Evolutionary conservation across 208 protist species (phyloP), one percentile per base, ranked within the genome.

Genomic region (Acanthamoeba royreba): DNA sequence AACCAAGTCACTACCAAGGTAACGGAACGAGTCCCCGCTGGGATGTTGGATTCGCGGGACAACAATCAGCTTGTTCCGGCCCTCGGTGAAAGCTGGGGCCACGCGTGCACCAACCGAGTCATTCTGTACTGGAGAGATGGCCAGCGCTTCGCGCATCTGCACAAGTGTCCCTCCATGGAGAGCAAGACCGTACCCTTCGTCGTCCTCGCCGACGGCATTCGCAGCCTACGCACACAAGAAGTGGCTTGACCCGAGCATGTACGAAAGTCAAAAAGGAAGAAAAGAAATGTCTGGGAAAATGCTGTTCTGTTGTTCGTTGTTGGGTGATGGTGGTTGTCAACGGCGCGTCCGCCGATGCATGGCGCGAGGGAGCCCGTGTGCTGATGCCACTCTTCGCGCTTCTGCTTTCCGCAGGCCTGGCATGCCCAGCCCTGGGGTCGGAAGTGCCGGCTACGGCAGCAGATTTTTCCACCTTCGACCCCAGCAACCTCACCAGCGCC

Each of bases 1-100:
- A 97, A 97, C 61, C 96, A 97, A 77, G 94, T 97, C 43, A 97
- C 96, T 5, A 97, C 96, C 11, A 96, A 95, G 47, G 46, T 95
- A 13, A 77, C 55, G 52, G 63, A 72, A 9, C 61, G 43, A 19
- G 52, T 33, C 35, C 61, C 28, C 1, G 42, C 2, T 9, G 17
- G 52, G 13, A 2, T 42, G 15, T 38, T 46, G 47, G 94, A 28
- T 31, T 35, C 52, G 49, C 33, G 52, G 0, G 42, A 47, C 49
- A 46, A 69, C 25, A 74, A 53, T 8, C 61, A 92, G n/a, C 95
- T 97, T 25, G 90, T 96, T 5, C 95, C 95, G 0, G 96, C 96
- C 22, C 92, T 97, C 7, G 95, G 95, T 11, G 95, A 96, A 11
- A 96, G 55, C 33, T 96, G 95, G 95, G 94, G 66, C 11, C 95